Evolutionary conservation across 371 early-diverging fungal genomes (phyloP).

Genomic region (Circinella minor): DNA sequence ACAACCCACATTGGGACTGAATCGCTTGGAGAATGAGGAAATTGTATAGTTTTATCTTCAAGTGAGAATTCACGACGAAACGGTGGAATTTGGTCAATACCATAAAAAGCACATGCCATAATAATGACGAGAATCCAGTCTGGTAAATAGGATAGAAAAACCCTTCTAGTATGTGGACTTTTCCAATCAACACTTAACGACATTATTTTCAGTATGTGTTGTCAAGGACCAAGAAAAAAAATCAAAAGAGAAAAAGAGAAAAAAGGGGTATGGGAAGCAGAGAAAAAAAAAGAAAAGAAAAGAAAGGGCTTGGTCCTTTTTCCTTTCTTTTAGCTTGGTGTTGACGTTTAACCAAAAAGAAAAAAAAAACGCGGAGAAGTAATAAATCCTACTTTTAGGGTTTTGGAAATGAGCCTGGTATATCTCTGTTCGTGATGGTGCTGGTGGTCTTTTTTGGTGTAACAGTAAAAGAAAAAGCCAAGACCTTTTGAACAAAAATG

Average conservation of each 20-base stretch:
- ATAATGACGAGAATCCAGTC: slow-evolving; percentile 71
- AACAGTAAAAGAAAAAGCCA: background rate
- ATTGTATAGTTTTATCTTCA: slow-evolving; percentile 68
- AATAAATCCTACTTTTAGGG: no score
- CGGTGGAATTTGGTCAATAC: slow-evolving; percentile 65
- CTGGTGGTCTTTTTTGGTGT: background rate
- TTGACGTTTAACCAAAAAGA: no score
- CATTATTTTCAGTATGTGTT: background rate
- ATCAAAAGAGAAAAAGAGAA: background rate
- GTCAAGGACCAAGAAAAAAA: background rate
- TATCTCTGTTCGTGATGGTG: no score
- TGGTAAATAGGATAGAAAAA: slow-evolving; percentile 60
- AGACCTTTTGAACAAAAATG: background rate
- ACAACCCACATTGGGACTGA: slow-evolving; percentile 65
- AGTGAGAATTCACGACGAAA: slow-evolving; percentile 76
- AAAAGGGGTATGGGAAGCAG: no score
- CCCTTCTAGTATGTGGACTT: slow-evolving; percentile 34
- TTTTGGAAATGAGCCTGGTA: no score
- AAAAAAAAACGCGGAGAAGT: no score
- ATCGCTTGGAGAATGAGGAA: slow-evolving; percentile 65
- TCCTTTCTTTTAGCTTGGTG: no score
- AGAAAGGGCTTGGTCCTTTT: no score
- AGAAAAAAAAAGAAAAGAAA: no score
- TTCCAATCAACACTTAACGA: slow-evolving; percentile 24
- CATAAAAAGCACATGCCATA: slow-evolving; percentile 60